Conservation (phyloP, 805 yeast species). For the Cyberlindnera japonica region DNA sequence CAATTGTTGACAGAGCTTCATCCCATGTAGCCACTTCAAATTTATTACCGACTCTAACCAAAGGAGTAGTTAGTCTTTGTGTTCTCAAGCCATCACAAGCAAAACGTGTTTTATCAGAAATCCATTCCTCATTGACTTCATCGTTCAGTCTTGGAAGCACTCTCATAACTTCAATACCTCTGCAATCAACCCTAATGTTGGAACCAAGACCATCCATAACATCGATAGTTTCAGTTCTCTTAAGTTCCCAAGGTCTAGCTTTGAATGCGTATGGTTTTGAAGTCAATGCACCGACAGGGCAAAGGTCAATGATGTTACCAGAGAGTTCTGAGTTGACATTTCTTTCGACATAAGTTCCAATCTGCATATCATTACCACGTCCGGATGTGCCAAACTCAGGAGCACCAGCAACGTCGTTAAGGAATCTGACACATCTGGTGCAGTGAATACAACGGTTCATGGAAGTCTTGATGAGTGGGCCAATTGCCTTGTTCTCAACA, state of each 20-base stretch:
- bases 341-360: conserved; percentile 84
- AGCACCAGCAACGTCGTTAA: conserved; percentile 90
- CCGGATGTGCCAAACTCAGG: conserved; percentile 88
- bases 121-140: conserved; percentile 89
- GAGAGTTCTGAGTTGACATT: conserved; percentile 81
- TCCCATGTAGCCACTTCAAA: conserved; percentile 84
- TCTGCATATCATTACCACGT: conserved; percentile 89
- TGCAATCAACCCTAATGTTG: conserved; percentile 76
- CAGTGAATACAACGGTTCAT: conserved; percentile 94
- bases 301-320: conserved; percentile 81
- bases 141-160: conserved; percentile 83
- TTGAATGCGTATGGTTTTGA: conserved; percentile 89
- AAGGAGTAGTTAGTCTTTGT: conserved; percentile 80
- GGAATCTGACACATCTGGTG: conserved; percentile 84
- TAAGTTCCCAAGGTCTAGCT: conserved; percentile 92
- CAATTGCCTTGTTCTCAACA: conserved; percentile 85
- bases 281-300: conserved; percentile 92
- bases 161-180: conserved; percentile 86
- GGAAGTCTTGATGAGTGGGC: conserved; percentile 83
- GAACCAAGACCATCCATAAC: conserved; percentile 83
- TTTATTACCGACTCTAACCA: conserved; percentile 63
- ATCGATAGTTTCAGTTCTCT: conserved; percentile 82
- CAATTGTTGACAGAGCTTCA: conserved; percentile 70
- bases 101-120: conserved; percentile 80
- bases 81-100: conserved; percentile 84